Evolutionary conservation across 1,284 basidiomycete genomes (phyloP).

Genomic region (Tylopilus orsonianus): DNA sequence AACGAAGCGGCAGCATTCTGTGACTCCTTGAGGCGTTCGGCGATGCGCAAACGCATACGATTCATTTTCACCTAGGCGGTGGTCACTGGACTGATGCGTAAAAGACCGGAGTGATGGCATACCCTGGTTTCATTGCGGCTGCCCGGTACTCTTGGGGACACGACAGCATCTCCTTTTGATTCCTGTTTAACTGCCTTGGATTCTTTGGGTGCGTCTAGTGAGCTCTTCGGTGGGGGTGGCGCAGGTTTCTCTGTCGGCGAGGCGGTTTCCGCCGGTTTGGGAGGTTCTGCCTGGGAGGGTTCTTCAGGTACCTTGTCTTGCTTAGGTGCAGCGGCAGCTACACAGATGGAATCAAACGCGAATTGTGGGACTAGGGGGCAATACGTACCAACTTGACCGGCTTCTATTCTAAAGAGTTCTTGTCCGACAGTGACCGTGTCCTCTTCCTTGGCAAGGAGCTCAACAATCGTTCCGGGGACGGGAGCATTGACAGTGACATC

Average conservation of each 20-base stretch:
- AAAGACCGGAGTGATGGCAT: slow-evolving; percentile 17
- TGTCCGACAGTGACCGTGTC: slow-evolving; percentile 95
- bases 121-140: slow-evolving; percentile 86
- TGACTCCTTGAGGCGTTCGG: slow-evolving; percentile 96
- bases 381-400: slow-evolving; percentile 68
- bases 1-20: slow-evolving; percentile 97
- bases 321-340: slow-evolving; percentile 35
- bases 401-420: slow-evolving; percentile 91
- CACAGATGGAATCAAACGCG: not conserved
- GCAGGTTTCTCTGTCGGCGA: slow-evolving; percentile 56
- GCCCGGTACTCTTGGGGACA: slow-evolving; percentile 46
- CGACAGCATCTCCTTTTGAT: slow-evolving; percentile 35
- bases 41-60: slow-evolving; percentile 96
- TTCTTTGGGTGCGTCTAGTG: slow-evolving; percentile 28
- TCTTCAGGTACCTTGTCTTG: slow-evolving; percentile 38
- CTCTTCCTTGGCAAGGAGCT: slow-evolving; percentile 88
- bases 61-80: slow-evolving; percentile 85
- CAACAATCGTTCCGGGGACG: slow-evolving; percentile 83
- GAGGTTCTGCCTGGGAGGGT: slow-evolving; percentile 34
- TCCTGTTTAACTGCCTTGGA: slow-evolving; percentile 43
- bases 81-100: slow-evolving; percentile 1
- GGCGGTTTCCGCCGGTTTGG: slow-evolving; percentile 36
- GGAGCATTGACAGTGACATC: slow-evolving; percentile 98
- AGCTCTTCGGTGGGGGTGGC: slow-evolving; percentile 42
- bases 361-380: not conserved